Conservation (phyloP, 495 filamentous ascomycete genomes). For the Peziza echinospora region DNA sequence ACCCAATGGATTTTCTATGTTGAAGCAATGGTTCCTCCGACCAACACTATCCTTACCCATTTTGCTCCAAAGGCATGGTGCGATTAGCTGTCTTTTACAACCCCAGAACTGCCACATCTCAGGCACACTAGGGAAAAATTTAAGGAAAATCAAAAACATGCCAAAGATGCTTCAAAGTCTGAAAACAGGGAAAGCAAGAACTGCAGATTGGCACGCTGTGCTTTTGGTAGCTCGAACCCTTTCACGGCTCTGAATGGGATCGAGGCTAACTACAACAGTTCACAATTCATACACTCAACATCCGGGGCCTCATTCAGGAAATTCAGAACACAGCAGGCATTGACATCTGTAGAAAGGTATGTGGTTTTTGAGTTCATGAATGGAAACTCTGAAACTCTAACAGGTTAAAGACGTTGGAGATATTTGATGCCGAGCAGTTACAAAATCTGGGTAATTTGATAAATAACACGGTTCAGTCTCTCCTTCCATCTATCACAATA, state of each 20-base stretch:
- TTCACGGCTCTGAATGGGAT: constrained; percentile 35
- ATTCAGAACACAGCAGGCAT: not conserved
- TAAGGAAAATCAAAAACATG: constrained; percentile 65
- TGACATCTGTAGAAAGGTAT: constrained; percentile 15
- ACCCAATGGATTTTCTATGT: constrained; percentile 51
- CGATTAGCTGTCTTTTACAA: constrained; percentile 44
- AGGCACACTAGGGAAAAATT: constrained; percentile 34
- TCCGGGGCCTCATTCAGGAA: constrained; percentile 43
- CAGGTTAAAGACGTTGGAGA: constrained; percentile 9
- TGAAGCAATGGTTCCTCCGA: constrained; percentile 68
- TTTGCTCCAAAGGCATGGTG: constrained; percentile 54
- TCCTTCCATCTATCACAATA: no score
- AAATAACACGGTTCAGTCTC: constrained; percentile 32
- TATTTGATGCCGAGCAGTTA: constrained; percentile 24
- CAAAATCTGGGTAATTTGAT: constrained; percentile 47
- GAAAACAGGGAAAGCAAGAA: constrained; percentile 10
- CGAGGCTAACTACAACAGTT: constrained; percentile 44
- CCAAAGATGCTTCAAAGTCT: constrained; percentile 14
- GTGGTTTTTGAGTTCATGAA: no score
- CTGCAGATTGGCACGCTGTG: constrained; percentile 13
- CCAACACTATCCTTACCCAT: constrained; percentile 45
- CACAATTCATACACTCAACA: constrained; percentile 35
- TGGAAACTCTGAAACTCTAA: no score
- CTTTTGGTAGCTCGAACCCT: not conserved
- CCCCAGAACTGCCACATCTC: constrained; percentile 42